Evolutionary conservation across 1,139 yeast genomes (phyloP).

Genomic region (Debaryomycetaceae sp.): DNA sequence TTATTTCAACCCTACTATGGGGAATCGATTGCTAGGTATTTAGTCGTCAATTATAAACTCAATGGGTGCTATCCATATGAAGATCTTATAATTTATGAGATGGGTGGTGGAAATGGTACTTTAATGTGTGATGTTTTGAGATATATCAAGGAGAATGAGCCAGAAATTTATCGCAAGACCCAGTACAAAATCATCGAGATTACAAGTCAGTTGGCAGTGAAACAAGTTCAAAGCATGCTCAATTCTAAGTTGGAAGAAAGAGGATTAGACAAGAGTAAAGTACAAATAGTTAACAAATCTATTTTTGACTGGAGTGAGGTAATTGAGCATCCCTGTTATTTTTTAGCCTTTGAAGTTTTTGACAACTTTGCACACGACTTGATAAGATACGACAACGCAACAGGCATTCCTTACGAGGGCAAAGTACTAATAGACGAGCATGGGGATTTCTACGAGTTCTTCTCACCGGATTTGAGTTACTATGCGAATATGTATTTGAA

Average conservation of each 20-base stretch:
- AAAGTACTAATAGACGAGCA: constrained; percentile 69
- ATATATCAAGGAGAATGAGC: constrained; percentile 59
- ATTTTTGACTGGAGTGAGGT: constrained; percentile 69
- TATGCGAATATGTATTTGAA: constrained; percentile 55
- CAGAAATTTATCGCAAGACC: constrained; percentile 67
- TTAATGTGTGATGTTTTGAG: constrained; percentile 75
- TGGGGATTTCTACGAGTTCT: constrained; percentile 77
- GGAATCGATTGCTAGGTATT: constrained; percentile 73
- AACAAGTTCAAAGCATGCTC: constrained; percentile 48
- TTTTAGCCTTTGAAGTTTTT: constrained; percentile 79
- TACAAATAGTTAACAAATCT: constrained; percentile 67
- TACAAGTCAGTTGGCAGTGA: constrained; percentile 61
- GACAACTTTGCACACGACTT: constrained; percentile 85
- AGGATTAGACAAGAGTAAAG: constrained; percentile 46
- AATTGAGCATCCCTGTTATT: constrained; percentile 70
- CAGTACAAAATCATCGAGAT: constrained; percentile 77
- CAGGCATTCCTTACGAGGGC: constrained; percentile 73
- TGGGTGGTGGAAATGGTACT: constrained; percentile 92
- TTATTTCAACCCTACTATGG: constrained; percentile 82
- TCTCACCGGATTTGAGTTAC: constrained; percentile 62
- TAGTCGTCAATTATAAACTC: constrained; percentile 64
- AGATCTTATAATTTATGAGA: constrained; percentile 73
- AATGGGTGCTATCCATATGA: constrained; percentile 58
- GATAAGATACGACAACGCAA: constrained; percentile 65
- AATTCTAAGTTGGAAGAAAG: constrained; percentile 30